Evolutionary conservation across 2,329 filamentous ascomycete species (phyloP).

Genomic region (Apiospora phragmitis): DNA sequence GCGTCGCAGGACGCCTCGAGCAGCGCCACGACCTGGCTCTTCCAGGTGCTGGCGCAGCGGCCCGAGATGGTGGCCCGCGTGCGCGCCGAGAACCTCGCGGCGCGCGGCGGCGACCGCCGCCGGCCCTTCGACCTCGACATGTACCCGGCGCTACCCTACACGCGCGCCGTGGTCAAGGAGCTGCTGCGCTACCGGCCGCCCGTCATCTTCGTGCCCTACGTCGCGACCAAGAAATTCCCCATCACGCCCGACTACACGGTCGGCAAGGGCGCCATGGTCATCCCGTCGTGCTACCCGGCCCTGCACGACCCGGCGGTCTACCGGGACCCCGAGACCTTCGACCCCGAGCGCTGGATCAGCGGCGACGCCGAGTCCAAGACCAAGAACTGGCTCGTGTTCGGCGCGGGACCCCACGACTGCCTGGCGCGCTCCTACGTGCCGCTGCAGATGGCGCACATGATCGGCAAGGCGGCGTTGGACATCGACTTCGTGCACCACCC

Average conservation of each 20-base stretch:
- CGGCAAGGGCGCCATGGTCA: conserved; percentile 48
- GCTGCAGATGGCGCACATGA: conserved; percentile 51
- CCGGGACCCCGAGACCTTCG: conserved; percentile 45
- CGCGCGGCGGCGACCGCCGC: conserved; percentile 40
- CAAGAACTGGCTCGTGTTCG: conserved; percentile 57
- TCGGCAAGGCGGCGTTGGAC: conserved; percentile 51
- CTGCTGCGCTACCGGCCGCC: conserved; percentile 52
- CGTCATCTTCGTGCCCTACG: conserved; percentile 56
- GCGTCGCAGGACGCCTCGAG: conserved; percentile 55
- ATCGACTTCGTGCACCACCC: conserved; percentile 52
- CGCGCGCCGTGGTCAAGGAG: conserved; percentile 54
- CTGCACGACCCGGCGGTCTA: conserved; percentile 51
- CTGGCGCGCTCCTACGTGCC: conserved; percentile 50
- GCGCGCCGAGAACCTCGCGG: conserved; percentile 47
- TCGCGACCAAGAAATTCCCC: conserved; percentile 47
- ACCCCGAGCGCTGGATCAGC: conserved; percentile 53
- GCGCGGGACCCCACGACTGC: conserved; percentile 51
- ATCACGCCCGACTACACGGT: conserved; percentile 49
- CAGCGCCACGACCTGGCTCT: conserved; percentile 54
- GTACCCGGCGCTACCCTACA: conserved; percentile 49
- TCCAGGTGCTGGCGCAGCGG: conserved; percentile 51
- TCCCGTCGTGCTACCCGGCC: conserved; percentile 53
- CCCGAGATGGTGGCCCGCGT: conserved; percentile 48
- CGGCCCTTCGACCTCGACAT: conserved; percentile 44
- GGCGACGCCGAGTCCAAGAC: conserved; percentile 51